phyloP scores from a whole-genome alignment of 805 yeast species.

The Wickerhamomyces rabaulensis region DNA sequence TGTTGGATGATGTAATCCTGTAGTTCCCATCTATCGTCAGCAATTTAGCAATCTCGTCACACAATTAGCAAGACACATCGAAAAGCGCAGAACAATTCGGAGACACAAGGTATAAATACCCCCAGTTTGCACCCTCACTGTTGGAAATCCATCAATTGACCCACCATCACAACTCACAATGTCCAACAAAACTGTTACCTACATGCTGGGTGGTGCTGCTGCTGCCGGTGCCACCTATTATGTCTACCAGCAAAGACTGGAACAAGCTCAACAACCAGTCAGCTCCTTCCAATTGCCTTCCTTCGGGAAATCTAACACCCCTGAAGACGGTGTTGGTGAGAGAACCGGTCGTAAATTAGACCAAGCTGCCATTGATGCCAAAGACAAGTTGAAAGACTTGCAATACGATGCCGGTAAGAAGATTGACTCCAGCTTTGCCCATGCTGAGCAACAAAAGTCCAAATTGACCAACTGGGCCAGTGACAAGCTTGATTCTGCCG shows the following conservation, averaged over 20 bases:
- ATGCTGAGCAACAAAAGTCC: slow-evolving; percentile 11
- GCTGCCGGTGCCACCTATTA: slow-evolving; percentile 22
- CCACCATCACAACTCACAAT: background rate
- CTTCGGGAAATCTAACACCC: slow-evolving; percentile 3
- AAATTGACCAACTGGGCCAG: slow-evolving; percentile 18
- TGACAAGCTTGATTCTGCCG: slow-evolving; percentile 13
- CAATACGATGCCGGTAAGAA: slow-evolving; percentile 17
- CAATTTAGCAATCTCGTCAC: background rate
- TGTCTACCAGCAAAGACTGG: slow-evolving; percentile 19
- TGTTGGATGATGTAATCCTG: background rate
- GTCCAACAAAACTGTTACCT: slow-evolving; percentile 6
- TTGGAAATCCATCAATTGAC: background rate
- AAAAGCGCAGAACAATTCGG: background rate
- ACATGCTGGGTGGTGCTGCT: slow-evolving; percentile 20
- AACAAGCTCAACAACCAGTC: slow-evolving; percentile 8
- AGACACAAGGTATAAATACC: background rate
- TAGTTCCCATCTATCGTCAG: background rate
- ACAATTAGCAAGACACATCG: background rate
- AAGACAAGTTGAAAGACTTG: slow-evolving; percentile 11
- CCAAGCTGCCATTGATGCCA: slow-evolving; percentile 16
- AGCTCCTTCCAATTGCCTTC: slow-evolving; percentile 4
- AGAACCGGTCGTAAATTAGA: slow-evolving; percentile 23
- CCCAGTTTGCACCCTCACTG: background rate
- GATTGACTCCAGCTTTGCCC: slow-evolving; percentile 12
- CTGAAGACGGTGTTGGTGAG: slow-evolving; percentile 17